Evolutionary conservation across 148 eudicot species (phyloP).

Genomic region (Camellia granthamiana): DNA sequence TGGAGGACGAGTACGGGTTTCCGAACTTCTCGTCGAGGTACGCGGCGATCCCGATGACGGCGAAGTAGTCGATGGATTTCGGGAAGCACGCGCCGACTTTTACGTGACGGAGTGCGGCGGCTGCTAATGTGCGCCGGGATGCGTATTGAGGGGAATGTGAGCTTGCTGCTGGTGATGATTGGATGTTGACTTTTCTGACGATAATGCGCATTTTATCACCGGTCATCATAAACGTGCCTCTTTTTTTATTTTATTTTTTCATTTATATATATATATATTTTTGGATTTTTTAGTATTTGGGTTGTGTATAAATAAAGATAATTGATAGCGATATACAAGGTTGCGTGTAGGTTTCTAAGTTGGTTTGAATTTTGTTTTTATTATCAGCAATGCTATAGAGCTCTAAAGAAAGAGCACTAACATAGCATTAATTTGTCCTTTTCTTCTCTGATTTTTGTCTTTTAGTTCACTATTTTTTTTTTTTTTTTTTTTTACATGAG

Average conservation of each 20-base stretch:
- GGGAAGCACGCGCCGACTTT: slow-evolving; percentile 26
- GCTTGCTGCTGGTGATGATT: not conserved
- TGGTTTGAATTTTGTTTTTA: not conserved
- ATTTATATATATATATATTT: no score
- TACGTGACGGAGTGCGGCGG: not conserved
- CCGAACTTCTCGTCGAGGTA: slow-evolving; percentile 38
- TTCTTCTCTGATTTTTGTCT: no score
- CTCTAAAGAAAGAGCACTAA: no score
- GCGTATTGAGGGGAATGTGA: not conserved
- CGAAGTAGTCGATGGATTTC: slow-evolving; percentile 25
- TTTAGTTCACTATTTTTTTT: no score
- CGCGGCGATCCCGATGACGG: slow-evolving; percentile 30
- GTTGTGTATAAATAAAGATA: not conserved
- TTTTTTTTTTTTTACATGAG: no score
- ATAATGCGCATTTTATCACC: not conserved
- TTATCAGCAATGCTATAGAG: no score
- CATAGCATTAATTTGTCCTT: no score
- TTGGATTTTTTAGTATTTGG: not conserved
- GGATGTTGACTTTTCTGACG: not conserved
- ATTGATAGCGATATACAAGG: not conserved
- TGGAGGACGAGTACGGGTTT: slow-evolving; percentile 30
- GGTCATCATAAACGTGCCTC: not conserved
- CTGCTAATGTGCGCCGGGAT: not conserved
- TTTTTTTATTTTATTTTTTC: not conserved
- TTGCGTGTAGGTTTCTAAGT: not conserved